phyloP scores from a whole-genome alignment of 2,329 filamentous ascomycete genomes.

The Pseudofabraea citricarpa region DNA sequence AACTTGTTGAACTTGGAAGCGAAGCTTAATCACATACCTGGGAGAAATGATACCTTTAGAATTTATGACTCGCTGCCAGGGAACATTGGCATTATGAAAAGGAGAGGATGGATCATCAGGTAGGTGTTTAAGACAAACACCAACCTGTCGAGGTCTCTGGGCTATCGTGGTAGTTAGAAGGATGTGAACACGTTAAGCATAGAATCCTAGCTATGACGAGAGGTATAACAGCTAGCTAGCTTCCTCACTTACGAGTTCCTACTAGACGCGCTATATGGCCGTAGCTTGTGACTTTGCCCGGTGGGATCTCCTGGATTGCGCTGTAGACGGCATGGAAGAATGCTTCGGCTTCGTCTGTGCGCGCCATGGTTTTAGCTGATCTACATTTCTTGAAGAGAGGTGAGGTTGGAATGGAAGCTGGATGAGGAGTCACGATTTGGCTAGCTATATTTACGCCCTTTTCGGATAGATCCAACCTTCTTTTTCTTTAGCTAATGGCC shows the following conservation, averaged over 20 bases:
- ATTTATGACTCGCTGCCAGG: constrained; percentile 93
- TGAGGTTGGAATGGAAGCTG: constrained; percentile 2
- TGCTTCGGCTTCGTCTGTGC: constrained; percentile 67
- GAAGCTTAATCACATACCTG: constrained; percentile 47
- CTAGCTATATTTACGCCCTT: too few relatives aligned
- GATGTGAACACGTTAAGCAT: too few relatives aligned
- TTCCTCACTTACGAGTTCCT: constrained; percentile 68
- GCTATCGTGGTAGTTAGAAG: too few relatives aligned
- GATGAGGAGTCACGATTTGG: too few relatives aligned
- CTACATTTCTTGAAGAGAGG: too few relatives aligned
- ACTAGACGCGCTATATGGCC: constrained; percentile 72
- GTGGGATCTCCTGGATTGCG: constrained; percentile 80
- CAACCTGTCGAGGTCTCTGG: constrained; percentile 76
- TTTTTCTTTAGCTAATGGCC: too few relatives aligned
- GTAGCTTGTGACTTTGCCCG: constrained; percentile 81
- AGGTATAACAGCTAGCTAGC: too few relatives aligned
- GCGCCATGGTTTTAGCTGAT: constrained; percentile 46
- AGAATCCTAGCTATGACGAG: too few relatives aligned
- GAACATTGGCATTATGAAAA: constrained; percentile 75
- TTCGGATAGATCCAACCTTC: too few relatives aligned
- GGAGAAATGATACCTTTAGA: constrained; percentile 81
- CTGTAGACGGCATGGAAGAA: constrained; percentile 77
- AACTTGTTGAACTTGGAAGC: background rate
- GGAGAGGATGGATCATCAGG: constrained; percentile 44
- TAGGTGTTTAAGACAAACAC: constrained; percentile 84